Base-by-base conservation (phyloP, 2,329 filamentous ascomycete species). In the Pseudocercospora vitis region DNA sequence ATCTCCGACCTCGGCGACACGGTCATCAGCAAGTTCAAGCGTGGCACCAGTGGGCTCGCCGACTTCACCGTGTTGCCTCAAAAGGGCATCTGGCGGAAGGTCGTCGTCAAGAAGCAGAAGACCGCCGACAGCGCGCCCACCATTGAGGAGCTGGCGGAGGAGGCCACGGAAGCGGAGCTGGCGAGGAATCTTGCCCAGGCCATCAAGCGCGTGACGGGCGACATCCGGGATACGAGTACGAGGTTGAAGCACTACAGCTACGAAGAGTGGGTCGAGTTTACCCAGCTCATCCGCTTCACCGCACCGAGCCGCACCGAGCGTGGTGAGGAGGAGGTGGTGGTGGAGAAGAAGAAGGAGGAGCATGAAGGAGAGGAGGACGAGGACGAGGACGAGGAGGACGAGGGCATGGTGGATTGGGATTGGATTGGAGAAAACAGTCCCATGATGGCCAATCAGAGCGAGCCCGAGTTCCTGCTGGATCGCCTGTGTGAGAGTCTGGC, bases 1-100 rank as follows among this genome's bases (percentile, higher is more conserved):
- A 88, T 95, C 58, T 87, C 84, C 8, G 88, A 91, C 61, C 87
- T 94, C 55, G 88, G 88, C 19, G 87, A 95, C 64, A 96, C 91
- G 0, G 81, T 96, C 16, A 85, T 96, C 9, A 73, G 74, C 2
- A 77, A 75, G 32, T 84, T 87, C 70, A 86, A 87, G 62, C 75
- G 76, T n/a, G 81, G 78, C 46, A 85, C 82, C 0, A 79, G 81
- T 55, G 73, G 72, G 2, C 55, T 87, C 1, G 85, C 83, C 0
- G 84, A 86, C 59, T 86, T 83, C 69, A 86, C 84, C 0, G 73
- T 89, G 12, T 72, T 88, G 48, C 85, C 85, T 0, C 81, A 82
- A 59, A 71, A 73, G n/a, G 82, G 79, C 2, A 76, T 81, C 3
- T 83, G 80, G 73, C 71, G 73, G 5, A 68, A 72, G 1, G 78